phyloP scores from a whole-genome alignment of 768 basidiomycete species.

The Rhizopogon rudus region DNA sequence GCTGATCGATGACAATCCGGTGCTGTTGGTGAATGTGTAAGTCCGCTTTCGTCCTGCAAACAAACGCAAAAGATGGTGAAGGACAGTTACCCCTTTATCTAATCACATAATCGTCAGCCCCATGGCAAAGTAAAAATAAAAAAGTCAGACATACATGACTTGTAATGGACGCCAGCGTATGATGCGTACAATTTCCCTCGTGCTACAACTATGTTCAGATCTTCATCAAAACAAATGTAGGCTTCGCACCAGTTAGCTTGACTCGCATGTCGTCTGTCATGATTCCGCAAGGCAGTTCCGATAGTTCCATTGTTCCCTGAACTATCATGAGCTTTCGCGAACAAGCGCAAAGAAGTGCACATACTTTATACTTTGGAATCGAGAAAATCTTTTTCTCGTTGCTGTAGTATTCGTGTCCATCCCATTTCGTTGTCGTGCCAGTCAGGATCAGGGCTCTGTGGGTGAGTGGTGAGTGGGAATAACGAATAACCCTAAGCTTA shows the following conservation, averaged over 20 bases:
- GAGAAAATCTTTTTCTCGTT: neutral
- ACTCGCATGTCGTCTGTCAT: slow-evolving; percentile 6
- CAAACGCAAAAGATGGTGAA: slow-evolving; percentile 32
- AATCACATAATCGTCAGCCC: neutral
- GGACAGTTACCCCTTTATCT: slow-evolving; percentile 17
- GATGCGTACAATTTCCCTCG: slow-evolving; percentile 10
- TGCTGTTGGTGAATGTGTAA: slow-evolving; percentile 39
- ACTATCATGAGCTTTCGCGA: neutral
- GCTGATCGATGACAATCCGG: neutral
- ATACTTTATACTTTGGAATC: slow-evolving; percentile 7
- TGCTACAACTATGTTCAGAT: neutral
- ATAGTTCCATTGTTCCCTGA: slow-evolving; percentile 10
- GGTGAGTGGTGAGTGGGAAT: neutral
- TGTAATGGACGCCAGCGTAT: slow-evolving; percentile 12
- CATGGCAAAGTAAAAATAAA: neutral
- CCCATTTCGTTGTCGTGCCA: slow-evolving; percentile 5
- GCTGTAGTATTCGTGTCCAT: slow-evolving; percentile 8
- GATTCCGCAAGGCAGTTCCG: slow-evolving; percentile 4
- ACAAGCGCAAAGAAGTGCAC: neutral
- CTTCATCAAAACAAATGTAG: neutral
- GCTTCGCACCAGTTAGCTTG: slow-evolving; percentile 6
- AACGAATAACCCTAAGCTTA: neutral
- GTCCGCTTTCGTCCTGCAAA: slow-evolving; percentile 55
- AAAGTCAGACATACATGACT: slow-evolving; percentile 7
- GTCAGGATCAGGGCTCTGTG: neutral